Evolutionary conservation across 352 stramenopile species (phyloP), one percentile per base, ranked within the genome.

Genomic region (Phytopythium delawarense): DNA sequence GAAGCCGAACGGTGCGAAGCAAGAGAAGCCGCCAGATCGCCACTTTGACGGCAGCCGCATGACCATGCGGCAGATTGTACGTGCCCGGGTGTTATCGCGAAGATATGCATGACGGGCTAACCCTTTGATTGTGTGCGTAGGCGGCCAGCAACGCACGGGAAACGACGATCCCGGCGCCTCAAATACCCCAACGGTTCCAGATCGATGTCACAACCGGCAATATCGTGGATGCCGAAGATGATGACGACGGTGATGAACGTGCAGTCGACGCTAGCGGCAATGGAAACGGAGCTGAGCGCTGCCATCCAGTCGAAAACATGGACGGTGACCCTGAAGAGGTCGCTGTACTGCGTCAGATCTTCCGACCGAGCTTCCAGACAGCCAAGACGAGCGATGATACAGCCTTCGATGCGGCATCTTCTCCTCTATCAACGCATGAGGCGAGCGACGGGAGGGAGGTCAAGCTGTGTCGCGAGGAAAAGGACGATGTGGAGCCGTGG

Each of bases 21-120:
- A 18, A 30, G 4, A 39, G 30, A 49, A 48, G 51, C 15, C 62
- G 37, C 15, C 57, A 25, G 37, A 69, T 37, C 67, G 73, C 2
- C 62, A 68, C 15, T 84, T 84, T 42, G 81, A 91, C 42, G 81
- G 81, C 21, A 89, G 75, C 54, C 75, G 79, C 39, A 85, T 89
- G 79, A 91, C 81, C 1, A 66, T 81, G 39, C 83, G 75, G 62
- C 71, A 91, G 69, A 71, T 88, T 60, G 75, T 81, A 67, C 39
- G 50, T n/a, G 20, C 21, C 8, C 35, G 28, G 5, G 16, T 28
- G 5, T 6, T 18, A 12, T 37, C 5, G 6, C 32, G 40, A 32
- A 32, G 16, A 9, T 46, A 3, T 49, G 7, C 5, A 23, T 18
- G 15, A 13, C 15, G n/a, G 45, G 49, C 45, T 55, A 18, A 57